These are phyloP conservation scores for Quercus phellos DNA, from an alignment of 331 rosid genomes.

Conservation along the genomic window DNA sequence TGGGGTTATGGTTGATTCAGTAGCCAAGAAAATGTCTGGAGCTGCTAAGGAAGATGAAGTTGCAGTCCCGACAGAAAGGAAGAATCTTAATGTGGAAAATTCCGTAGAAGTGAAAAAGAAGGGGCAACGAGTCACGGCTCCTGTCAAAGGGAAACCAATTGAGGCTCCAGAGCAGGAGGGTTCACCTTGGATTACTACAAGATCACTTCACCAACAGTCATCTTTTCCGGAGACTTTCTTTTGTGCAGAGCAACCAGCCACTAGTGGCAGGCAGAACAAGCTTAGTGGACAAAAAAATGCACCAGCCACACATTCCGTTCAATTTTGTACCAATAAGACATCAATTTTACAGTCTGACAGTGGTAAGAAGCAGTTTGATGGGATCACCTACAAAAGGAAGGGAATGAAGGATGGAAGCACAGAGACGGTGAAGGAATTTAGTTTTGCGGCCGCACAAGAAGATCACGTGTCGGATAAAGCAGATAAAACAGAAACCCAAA, in stretches of 20 bases:
- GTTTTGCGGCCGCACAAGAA: conserved; percentile 39
- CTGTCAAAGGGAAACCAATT: conserved; percentile 30
- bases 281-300: conserved; percentile 36
- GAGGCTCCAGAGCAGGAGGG: conserved; percentile 32
- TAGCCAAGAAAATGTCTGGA: conserved; percentile 18
- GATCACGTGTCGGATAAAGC: conserved; percentile 33
- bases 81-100: conserved; percentile 30
- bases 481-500: conserved; percentile 46
- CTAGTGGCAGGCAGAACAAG: conserved; percentile 30
- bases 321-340: conserved; percentile 33
- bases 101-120: conserved; percentile 28
- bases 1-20: conserved; percentile 63
- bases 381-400: conserved; percentile 35
- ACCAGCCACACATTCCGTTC: conserved; percentile 33
- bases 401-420: conserved; percentile 34
- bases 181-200: conserved; percentile 48
- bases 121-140: conserved; percentile 33
- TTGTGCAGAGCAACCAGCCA: conserved; percentile 43
- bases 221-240: conserved; percentile 34
- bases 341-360: conserved; percentile 35
- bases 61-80: conserved; percentile 32
- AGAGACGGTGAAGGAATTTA: conserved; percentile 45
- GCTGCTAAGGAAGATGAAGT: conserved; percentile 23
- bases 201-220: conserved; percentile 33
- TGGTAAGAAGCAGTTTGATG: conserved; percentile 39